Evolutionary conservation across 306 rosid genomes (phyloP), one percentile per base, ranked within the genome.

Genomic region (Arachis hypogaea): DNA sequence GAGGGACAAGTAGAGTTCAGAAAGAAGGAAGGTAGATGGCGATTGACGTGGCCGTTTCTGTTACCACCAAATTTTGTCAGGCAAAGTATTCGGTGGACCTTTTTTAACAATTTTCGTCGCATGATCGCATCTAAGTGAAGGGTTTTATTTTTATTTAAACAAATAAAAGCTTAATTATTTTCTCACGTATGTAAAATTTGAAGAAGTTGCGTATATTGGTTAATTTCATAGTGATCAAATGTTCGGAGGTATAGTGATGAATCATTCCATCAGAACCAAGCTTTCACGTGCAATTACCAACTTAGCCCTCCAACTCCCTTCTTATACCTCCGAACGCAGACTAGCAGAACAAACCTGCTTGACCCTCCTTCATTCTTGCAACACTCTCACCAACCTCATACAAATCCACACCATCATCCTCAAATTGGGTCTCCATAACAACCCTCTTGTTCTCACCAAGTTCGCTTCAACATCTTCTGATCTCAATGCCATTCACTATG

Each of bases 391-490:
- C 1, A 74, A 77, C 41, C 84, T 93, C 59, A 45, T 78, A 2
- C 96, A 89, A 84, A 54, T 86, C 85, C 98, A 85, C 11, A 65
- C 91, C 7, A 82, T 82, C 47, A 82, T 93, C 11, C 78, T 86
- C 74, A 93, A 93, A 68, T 7, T 70, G 28, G 98, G 98, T 2
- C 90, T 93, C 61, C 79, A 61, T 9, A 88, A 77, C 83, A 91
- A 91, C 81, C 89, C 92, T 0, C 70, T 90, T 4, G 90, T 93
- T 22, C 97, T 91, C 83, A 91, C 98, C 71, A 93, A 93, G 75
- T 93, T 91, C 83, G 86, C 91, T 4, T 68, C 96, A 77, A 68
- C 83, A 8, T 87, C 97, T 47, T 89, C 96, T 22, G 73, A 57
- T 47, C 63, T 87, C 22, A 55, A 78, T 5, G 86, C 81, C 79